Base-by-base conservation (phyloP, 441 rosid genomes). In the Biscutella laevigata region DNA sequence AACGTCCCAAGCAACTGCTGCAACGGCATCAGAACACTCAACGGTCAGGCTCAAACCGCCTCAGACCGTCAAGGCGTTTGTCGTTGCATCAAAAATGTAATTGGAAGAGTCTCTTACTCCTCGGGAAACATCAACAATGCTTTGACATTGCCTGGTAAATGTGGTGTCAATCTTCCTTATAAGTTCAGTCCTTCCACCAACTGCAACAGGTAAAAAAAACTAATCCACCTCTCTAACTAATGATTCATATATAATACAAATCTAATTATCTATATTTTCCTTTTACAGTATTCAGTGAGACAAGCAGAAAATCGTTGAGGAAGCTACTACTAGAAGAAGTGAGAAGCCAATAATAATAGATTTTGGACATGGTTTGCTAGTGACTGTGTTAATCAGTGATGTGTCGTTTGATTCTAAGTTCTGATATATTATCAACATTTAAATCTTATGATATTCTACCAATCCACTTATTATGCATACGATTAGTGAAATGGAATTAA, bases 141-240 rank as follows among this genome's bases (percentile, higher is more conserved):
- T 8, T 49, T 59, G 43, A 12, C 55, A n/a, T 67, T 80, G 26
- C 79, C 86, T 4, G 49, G 39, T n/a, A 71, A 75, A 21, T 80
- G 83, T 14, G 74, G 75, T n/a, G 58, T 74, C 41, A 61, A 40
- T 4, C 60, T 78, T 13, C 78, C 80, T 35, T 72, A 51, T 67
- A 52, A 14, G 29, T 57, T 74, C 56, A 70, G 72, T 47, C 77
- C 82, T 27, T 45, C 68, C 37, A 72, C 74, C 13, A 54, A 72
- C 70, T 75, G 83, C 38, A 10, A 49, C 58, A 73, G 55, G 83
- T 75, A n/a, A 25, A 24, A 13, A 8, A 27, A n/a, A n/a, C n/a
- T n/a, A n/a, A n/a, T 2, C 35, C 26, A 5, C 20, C 0, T 34
- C 11, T 22, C 1, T 45, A 11, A 14, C 12, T 32, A 9, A 3